Base-by-base conservation (phyloP, 164 flowering plant species). In the Pachysandra terminalis region DNA sequence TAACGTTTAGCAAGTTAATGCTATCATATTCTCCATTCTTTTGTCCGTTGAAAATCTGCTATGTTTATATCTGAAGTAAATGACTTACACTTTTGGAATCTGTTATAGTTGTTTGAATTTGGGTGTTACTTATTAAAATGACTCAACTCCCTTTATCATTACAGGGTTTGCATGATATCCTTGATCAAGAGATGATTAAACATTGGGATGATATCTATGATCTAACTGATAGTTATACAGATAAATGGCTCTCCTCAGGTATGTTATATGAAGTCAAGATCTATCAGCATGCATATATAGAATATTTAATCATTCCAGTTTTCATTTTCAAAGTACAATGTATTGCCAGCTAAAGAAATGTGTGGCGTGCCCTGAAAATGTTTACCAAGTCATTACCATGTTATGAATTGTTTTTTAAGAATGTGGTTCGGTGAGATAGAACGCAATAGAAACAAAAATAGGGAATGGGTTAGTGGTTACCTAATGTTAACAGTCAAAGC, bases 211-310 rank as follows among this genome's bases (percentile, higher is more conserved):
- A 83, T 68, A 84, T 95, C 24, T 95, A 90, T 77, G 79, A 83
- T 26, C 28, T 74, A 67, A 89, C 98, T 48, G 99, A 95, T 80
- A 73, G 63, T 68, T 95, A 85, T 71, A 95, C 97, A 24, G 98
- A 89, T 70, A 73, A 77, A 78, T 95, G 99, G 99, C 87, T 89
- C 57, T 95, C 99, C 48, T 90, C 99, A 74, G 98, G 98, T 90
- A 88, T 73, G 10, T 65, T 73, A 26, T 61, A 5, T 65, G 49
- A 63, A 61, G 25, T 19, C 27, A 26, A 13, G n/a, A 40, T 26
- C 1, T 58, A 9, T 58, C 25, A 7, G 41, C 27, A 56, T 23
- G 22, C 21, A 37, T 57, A 23, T 56, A 19, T 37, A 23, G 26
- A 21, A 3, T 17, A 41, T 19, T 40, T n/a, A 19, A 22, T 19